Evolutionary conservation across 2,329 filamentous ascomycete species (phyloP).

Genomic region (Fusarium fracticaudum): DNA sequence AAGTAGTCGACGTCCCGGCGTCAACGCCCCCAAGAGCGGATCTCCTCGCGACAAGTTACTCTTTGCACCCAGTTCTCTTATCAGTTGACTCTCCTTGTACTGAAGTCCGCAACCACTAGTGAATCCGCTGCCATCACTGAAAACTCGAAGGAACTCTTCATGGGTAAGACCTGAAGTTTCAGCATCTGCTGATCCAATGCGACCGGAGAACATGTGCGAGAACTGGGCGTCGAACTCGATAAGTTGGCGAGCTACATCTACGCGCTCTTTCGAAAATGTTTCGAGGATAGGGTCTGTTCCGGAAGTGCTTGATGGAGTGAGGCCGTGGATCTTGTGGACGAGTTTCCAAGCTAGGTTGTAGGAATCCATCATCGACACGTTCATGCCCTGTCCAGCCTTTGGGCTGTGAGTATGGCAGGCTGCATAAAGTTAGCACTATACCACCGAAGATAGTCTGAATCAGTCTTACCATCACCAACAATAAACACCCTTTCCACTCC

Average conservation of each 20-base stretch:
- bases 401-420: slow-evolving; percentile 19
- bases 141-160: slow-evolving; percentile 13
- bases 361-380: slow-evolving; percentile 21
- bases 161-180: neutral
- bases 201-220: slow-evolving; percentile 19
- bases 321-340: neutral
- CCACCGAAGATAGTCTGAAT: rapidly evolving
- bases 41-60: neutral
- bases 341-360: slow-evolving; percentile 21
- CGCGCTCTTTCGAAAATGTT: neutral
- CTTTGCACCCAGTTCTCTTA: neutral
- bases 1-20: neutral
- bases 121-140: slow-evolving; percentile 7
- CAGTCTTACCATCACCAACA: slow-evolving; percentile 1
- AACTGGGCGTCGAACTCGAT: slow-evolving; percentile 16
- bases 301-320: neutral
- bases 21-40: neutral
- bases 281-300: neutral
- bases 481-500: slow-evolving; percentile 10
- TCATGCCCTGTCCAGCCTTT: slow-evolving; percentile 19
- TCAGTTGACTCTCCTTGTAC: neutral
- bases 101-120: slow-evolving; percentile 13
- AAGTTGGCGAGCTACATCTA: slow-evolving; percentile 6
- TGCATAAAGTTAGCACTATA: neutral
- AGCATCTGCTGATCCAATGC: slow-evolving; percentile 6